These are phyloP conservation scores for Penicillium herquei DNA, from an alignment of 495 filamentous ascomycete genomes.

Conservation along the genomic window DNA sequence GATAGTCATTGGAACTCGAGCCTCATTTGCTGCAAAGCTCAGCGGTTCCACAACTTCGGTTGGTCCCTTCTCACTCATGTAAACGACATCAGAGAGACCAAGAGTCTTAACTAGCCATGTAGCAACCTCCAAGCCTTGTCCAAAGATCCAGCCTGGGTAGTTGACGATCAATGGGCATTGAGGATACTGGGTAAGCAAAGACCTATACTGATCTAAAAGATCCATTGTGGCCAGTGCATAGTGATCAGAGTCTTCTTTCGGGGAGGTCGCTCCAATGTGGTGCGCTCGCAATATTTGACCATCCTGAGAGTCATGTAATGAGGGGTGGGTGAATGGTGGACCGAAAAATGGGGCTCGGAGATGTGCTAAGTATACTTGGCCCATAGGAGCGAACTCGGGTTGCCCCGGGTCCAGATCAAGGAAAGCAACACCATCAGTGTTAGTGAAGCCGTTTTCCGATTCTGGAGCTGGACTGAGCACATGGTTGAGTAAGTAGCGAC, in stretches of 20 bases:
- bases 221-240: slow-evolving; percentile 68
- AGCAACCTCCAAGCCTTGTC: slow-evolving; percentile 69
- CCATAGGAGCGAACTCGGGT: slow-evolving; percentile 76
- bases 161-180: slow-evolving; percentile 72
- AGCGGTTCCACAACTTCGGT: slow-evolving; percentile 62
- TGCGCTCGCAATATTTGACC: slow-evolving; percentile 61
- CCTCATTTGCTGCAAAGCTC: slow-evolving; percentile 30
- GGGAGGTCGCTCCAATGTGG: slow-evolving; percentile 67
- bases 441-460: slow-evolving; percentile 30
- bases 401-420: slow-evolving; percentile 84
- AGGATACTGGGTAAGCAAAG: slow-evolving; percentile 37
- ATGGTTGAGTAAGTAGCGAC: slow-evolving; percentile 70
- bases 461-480: slow-evolving; percentile 56
- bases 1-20: slow-evolving; percentile 36
- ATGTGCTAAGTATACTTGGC: slow-evolving; percentile 70
- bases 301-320: slow-evolving; percentile 29
- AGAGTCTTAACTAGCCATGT: slow-evolving; percentile 55
- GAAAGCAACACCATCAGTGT: slow-evolving; percentile 53
- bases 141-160: slow-evolving; percentile 80
- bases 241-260: slow-evolving; percentile 67
- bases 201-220: slow-evolving; percentile 63
- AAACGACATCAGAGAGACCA: slow-evolving; percentile 60
- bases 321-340: slow-evolving; percentile 72
- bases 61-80: slow-evolving; percentile 72
- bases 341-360: slow-evolving; percentile 65